Conservation (phyloP, 192 early-diverging fungal species). For the Geosiphon pyriformis region DNA sequence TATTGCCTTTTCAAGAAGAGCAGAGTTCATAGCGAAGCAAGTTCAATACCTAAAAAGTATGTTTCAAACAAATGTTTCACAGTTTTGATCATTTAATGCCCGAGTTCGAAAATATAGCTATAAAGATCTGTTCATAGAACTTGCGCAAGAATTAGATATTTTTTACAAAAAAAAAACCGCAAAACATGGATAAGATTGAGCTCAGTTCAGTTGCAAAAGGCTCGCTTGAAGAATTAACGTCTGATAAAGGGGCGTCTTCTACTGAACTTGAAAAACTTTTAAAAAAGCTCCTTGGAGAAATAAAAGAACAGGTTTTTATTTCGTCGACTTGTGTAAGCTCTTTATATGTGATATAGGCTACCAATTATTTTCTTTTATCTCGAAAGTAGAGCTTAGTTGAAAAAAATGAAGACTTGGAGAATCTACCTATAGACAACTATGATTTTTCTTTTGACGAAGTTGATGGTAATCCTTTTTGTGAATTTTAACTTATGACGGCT, state of each 20-base stretch:
- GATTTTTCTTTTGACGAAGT: constrained; percentile 54
- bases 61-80: no score
- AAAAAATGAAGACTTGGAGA: background rate
- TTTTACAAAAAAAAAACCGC: no score
- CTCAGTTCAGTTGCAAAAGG: no score
- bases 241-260: no score
- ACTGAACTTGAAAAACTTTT: constrained; percentile 20
- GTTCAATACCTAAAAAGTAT: no score
- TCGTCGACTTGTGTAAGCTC: background rate
- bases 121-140: no score
- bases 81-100: no score
- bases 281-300: constrained; percentile 11
- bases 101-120: no score
- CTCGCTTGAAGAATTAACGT: no score
- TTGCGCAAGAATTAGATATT: no score
- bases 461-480: constrained; percentile 35
- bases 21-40: background rate
- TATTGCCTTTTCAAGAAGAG: constrained; percentile 58
- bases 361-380: background rate
- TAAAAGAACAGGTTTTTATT: constrained; percentile 1
- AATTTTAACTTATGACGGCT: background rate
- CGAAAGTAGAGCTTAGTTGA: background rate
- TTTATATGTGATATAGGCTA: background rate
- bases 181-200: no score
- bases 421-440: constrained; percentile 17